A percentile compares a stretch with the other conserved stretches of the same genome.
Evolutionary conservation across 2,329 filamentous ascomycete genomes (phyloP).

Genomic region (Pseudocercospora macadamiae): DNA sequence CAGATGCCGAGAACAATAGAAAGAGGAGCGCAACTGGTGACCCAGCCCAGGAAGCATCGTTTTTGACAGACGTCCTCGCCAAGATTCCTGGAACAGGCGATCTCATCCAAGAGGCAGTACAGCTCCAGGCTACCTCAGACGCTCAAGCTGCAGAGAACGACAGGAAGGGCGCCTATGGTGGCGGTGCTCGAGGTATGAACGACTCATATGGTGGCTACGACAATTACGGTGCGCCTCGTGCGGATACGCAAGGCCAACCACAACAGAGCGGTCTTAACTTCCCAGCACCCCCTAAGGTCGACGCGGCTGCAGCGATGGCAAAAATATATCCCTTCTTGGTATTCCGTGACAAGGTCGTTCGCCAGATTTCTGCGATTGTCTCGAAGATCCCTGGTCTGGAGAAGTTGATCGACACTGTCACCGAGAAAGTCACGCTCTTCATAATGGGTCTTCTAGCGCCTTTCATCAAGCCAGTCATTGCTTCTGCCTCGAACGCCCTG

Average conservation of each 20-base stretch:
- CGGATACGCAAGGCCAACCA: constrained; percentile 26
- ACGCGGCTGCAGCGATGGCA: constrained; percentile 40
- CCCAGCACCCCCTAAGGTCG: constrained; percentile 27
- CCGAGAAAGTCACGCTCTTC: constrained; percentile 89
- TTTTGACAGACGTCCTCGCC: constrained; percentile 70
- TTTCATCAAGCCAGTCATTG: constrained; percentile 90
- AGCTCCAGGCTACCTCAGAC: constrained; percentile 52
- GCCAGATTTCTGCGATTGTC: constrained; percentile 80
- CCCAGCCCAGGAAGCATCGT: constrained; percentile 37
- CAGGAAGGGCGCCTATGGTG: constrained; percentile 18
- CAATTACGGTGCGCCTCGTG: constrained; percentile 25
- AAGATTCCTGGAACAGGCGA: constrained; percentile 67
- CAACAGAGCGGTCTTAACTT: constrained; percentile 45
- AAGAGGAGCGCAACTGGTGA: constrained; percentile 36
- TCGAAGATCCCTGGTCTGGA: constrained; percentile 92
- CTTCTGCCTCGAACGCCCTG: constrained; percentile 77
- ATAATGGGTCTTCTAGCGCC: constrained; percentile 88
- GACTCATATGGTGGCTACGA: constrained; percentile 27
- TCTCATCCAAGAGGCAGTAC: constrained; percentile 51
- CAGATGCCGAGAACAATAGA: constrained; percentile 43
- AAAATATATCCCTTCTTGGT: constrained; percentile 93
- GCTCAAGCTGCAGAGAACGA: constrained; percentile 31
- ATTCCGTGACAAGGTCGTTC: constrained; percentile 93
- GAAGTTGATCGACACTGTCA: constrained; percentile 87
- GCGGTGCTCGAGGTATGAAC: constrained; percentile 20